Base-by-base conservation (phyloP, 2,329 filamentous ascomycete species). In the Escovopsis sp. region DNA sequence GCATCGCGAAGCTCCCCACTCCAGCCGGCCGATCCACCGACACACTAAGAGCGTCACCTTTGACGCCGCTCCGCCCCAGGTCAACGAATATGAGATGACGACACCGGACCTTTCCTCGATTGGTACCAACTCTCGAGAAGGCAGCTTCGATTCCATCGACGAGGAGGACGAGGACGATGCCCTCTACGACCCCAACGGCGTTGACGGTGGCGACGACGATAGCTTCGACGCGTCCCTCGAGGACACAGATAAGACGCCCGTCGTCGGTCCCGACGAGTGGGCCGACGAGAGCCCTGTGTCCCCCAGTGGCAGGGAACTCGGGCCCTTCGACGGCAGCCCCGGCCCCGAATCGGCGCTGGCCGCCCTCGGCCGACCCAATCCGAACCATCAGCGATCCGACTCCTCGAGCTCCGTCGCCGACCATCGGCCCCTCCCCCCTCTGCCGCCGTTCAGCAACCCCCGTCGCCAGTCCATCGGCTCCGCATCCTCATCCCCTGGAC, bases 41-140 rank as follows among this genome's bases (percentile, higher is more conserved):
- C 83, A 94, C 58, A 78, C 85, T 33, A 98, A 98, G 66, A 94
- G 87, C 49, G 90, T 98, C 39, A 98, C 88, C 1, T 98, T 98
- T 53, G 86, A 96, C 58, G 81, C 79, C 27, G 86, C 84, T 2
- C 88, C 88, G 16, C 90, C 90, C 17, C 83, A 93, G 53, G 72
- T 98, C 49, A 94, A 96, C 53, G 90, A 98, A 60, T 98, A 96
- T 55, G 90, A 96, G 59, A 87, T 94, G 81, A 82, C 85, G 25
- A 98, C 90, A 2, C 90, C 90, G 10, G 90, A 94, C 51, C 73
- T 92, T n/a, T 94, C 88, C 2, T 93, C 87, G 0, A 68, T 92
- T 17, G 84, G 83, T 18, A 88, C 83, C 33, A 86, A 80, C 46
- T 96, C 88, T 11, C 79, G 88, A 8, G 85, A 94, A 50, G 85